phyloP scores from a whole-genome alignment of 225 moss, liverwort and hornwort species.

The Rhytidiadelphus loreus region DNA sequence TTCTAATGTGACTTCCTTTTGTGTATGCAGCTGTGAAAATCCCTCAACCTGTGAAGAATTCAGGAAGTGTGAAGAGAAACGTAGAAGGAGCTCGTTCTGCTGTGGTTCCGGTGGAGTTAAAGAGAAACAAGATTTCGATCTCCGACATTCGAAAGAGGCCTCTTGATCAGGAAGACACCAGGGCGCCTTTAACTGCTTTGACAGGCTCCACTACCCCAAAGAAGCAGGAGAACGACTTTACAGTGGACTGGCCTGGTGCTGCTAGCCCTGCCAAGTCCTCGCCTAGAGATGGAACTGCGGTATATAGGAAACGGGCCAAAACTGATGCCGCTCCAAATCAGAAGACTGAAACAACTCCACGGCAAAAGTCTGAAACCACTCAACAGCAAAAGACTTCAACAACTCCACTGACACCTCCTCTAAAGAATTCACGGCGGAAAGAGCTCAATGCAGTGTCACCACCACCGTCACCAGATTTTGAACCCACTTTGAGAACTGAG shows the following conservation, averaged over 20 bases:
- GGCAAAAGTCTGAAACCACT: not conserved
- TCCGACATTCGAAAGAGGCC: constrained; percentile 13
- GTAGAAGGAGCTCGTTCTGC: not conserved
- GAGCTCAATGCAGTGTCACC: not conserved
- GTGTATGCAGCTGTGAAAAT: not conserved
- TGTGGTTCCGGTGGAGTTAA: not conserved
- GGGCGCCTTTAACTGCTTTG: constrained; percentile 12
- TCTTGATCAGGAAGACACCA: not conserved
- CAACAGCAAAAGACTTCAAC: not conserved
- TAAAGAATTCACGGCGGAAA: not conserved
- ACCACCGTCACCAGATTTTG: not conserved
- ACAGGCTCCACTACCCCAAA: not conserved
- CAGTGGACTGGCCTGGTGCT: not conserved
- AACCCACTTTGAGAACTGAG: not conserved
- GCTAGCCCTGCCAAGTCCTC: not conserved
- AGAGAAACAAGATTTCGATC: not conserved
- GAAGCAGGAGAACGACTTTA: not conserved
- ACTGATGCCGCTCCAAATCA: not conserved
- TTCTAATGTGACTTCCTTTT: not conserved
- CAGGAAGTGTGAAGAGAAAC: not conserved
- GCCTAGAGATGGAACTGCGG: not conserved
- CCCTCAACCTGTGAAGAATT: not conserved
- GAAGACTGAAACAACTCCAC: not conserved
- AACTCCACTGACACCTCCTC: not conserved
- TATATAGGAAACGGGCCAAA: constrained; percentile 14